Evolutionary conservation across 768 basidiomycete species (phyloP), one percentile per base, ranked within the genome.

Genomic region (Cyathus striatus): DNA sequence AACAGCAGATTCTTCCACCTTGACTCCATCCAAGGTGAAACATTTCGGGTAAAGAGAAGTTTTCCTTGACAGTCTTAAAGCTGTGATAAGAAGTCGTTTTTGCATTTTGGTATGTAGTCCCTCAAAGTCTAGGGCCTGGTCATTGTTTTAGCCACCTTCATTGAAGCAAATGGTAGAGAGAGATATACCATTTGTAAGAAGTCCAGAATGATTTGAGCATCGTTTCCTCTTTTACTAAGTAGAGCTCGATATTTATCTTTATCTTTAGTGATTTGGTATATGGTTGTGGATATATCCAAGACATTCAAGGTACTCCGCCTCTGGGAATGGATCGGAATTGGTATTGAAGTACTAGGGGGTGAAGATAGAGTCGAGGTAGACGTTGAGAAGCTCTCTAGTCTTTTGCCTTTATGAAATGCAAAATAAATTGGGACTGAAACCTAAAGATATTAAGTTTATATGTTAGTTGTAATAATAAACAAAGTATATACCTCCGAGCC

Each of bases 1-100:
- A 4, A 50, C 43, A 2, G 49, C 44, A 6, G 49, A 47, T 0
- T 47, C 24, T 9, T 41, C 42, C 2, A 40, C 45, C 16, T 42
- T 41, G 9, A 59, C 46, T 13, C 44, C 55, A 17, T 39, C 37
- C 12, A 59, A n/a, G n/a, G 7, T 30, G 27, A 30, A 30, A n/a
- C 27, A n/a, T n/a, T n/a, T 7, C 27, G n/a, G 27, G n/a, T 30
- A 30, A 30, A 30, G 27, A 7, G 27, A 30, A n/a, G 27, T 30
- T n/a, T n/a, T 30, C n/a, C n/a, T 30, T 7, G 27, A 30, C n/a
- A 30, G n/a, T 30, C n/a, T 30, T n/a, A 30, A 30, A n/a, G n/a
- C n/a, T n/a, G n/a, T 9, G 27, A 30, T 30, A 30, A 30, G 9
- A 7, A 30, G 27, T 30, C 7, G 27, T 7, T 30, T 30, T 9